phyloP scores from a whole-genome alignment of 179 eudicot species.

The Amaranthus tricolor region DNA sequence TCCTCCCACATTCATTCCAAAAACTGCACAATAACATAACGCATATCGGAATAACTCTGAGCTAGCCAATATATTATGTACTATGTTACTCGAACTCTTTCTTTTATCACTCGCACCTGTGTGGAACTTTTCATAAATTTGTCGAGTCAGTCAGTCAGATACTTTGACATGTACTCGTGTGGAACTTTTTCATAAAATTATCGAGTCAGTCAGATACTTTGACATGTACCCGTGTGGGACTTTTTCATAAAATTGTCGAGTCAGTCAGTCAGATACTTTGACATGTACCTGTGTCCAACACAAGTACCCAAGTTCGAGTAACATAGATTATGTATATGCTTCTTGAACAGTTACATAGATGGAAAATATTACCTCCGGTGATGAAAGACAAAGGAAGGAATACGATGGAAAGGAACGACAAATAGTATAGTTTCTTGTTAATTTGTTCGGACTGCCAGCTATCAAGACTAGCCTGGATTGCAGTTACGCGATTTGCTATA shows the following conservation, averaged over 20 bases:
- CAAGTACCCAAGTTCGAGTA: no score
- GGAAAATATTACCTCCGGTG: slow-evolving; percentile 71
- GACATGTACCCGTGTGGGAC: no score
- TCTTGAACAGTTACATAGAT: neutral
- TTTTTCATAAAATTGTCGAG: no score
- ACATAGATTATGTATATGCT: neutral
- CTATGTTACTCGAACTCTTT: no score
- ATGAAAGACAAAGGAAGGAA: slow-evolving; percentile 82
- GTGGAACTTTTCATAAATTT: no score
- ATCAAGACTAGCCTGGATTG: slow-evolving; percentile 91
- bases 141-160: no score
- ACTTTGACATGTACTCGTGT: no score
- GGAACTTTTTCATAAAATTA: no score
- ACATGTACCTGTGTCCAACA: no score
- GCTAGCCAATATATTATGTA: neutral
- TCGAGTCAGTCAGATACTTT: no score
- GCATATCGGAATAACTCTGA: neutral
- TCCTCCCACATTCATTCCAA: slow-evolving; percentile 99
- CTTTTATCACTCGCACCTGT: no score
- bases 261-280: no score
- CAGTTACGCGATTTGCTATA: slow-evolving; percentile 90
- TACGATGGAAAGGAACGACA: slow-evolving; percentile 83
- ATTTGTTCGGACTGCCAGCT: slow-evolving; percentile 99
- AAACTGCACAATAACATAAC: slow-evolving; percentile 44
- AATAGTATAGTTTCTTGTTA: slow-evolving; percentile 80